Evolutionary conservation across 192 early-diverging fungal species (phyloP).

Genomic region (Tieghemiomyces parasiticus): DNA sequence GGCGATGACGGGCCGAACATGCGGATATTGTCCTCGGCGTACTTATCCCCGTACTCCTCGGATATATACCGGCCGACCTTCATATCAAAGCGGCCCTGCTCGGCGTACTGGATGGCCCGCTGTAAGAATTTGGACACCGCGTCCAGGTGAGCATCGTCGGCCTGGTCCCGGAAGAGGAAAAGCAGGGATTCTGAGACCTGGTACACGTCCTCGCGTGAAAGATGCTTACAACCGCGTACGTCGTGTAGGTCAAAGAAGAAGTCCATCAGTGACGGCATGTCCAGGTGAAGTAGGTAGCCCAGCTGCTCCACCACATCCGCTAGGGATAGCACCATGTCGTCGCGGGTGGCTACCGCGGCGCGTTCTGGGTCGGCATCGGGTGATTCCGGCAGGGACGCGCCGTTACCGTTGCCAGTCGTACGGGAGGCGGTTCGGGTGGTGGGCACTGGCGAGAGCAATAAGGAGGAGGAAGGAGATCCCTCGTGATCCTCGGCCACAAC

Average conservation of each 20-base stretch:
- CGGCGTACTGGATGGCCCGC: conserved; percentile 40
- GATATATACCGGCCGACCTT: conserved; percentile 5
- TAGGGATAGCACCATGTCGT: conserved; percentile 39
- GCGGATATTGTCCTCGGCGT: conserved; percentile 11
- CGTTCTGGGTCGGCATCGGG: not conserved
- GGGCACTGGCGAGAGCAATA: not conserved
- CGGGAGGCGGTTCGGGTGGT: not conserved
- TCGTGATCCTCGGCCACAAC: too few relatives aligned
- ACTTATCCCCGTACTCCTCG: conserved; percentile 11
- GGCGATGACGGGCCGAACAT: not conserved
- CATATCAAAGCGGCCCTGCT: conserved; percentile 15
- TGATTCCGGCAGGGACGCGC: too few relatives aligned
- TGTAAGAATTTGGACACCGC: conserved; percentile 42
- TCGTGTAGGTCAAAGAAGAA: conserved; percentile 79
- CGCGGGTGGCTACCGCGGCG: conserved; percentile 11
- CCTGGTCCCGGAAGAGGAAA: conserved; percentile 48
- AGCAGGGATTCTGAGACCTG: conserved; percentile 72
- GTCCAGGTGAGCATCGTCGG: conserved; percentile 39
- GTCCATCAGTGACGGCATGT: conserved; percentile 59
- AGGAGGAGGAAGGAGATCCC: not conserved
- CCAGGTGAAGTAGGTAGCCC: conserved; percentile 55
- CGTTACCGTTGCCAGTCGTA: not conserved
- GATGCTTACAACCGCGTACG: conserved; percentile 37
- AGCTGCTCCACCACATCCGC: conserved; percentile 68
- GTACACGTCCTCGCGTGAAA: conserved; percentile 66